Conservation (phyloP, 2,329 filamentous ascomycete species). For the Phyllosticta capitalensis region DNA sequence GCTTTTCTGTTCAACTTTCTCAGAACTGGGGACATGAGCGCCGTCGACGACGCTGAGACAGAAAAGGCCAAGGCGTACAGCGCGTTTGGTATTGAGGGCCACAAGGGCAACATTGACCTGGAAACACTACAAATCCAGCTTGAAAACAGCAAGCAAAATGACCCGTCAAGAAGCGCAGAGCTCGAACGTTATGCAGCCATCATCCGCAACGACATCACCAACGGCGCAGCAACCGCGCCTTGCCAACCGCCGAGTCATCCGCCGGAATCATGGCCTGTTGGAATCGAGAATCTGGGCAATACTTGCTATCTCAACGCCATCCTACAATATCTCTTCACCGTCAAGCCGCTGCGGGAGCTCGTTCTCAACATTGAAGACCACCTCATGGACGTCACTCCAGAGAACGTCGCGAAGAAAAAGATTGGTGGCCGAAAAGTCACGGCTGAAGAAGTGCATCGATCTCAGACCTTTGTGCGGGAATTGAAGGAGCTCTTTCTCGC, state of each 20-base stretch:
- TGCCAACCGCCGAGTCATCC: constrained; percentile 16
- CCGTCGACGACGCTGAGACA: constrained; percentile 43
- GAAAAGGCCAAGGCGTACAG: constrained; percentile 34
- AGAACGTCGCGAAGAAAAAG: constrained; percentile 54
- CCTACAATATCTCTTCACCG: constrained; percentile 87
- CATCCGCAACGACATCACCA: constrained; percentile 5
- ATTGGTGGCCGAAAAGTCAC: constrained; percentile 66
- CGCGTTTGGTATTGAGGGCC: constrained; percentile 40
- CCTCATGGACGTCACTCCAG: constrained; percentile 57
- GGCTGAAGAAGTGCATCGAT: constrained; percentile 46
- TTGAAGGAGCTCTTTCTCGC: constrained; percentile 60
- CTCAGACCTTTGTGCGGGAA: constrained; percentile 69
- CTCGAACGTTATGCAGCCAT: constrained; percentile 5
- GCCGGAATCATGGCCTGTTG: constrained; percentile 59
- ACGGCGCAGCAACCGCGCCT: not conserved
- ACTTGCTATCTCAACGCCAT: constrained; percentile 98
- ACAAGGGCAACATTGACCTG: constrained; percentile 41
- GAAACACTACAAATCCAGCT: constrained; percentile 25
- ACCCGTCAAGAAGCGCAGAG: constrained; percentile 7
- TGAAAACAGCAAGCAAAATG: constrained; percentile 8
- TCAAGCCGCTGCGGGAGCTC: constrained; percentile 70
- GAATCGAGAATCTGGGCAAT: constrained; percentile 88
- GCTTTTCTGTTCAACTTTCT: constrained; percentile 44
- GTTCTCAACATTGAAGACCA: constrained; percentile 66
- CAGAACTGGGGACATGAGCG: constrained; percentile 33